These are phyloP conservation scores for Verticillium isaacii DNA, from an alignment of 2,329 filamentous ascomycete genomes.

Conservation along the genomic window DNA sequence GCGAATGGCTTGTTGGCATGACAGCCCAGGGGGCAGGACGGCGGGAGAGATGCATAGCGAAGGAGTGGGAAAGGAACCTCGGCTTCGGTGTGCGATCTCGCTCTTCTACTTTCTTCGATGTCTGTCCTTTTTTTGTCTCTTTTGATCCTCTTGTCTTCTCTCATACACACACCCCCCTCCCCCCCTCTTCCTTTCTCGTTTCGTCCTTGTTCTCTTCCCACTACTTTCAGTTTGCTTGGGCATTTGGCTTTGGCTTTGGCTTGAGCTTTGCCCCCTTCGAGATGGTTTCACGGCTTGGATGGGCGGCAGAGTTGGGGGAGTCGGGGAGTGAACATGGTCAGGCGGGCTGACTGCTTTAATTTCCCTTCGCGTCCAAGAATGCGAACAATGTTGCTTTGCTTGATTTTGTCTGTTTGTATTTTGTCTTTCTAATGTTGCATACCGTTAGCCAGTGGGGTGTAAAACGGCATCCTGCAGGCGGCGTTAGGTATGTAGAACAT, in stretches of 20 bases:
- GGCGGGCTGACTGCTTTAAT: constrained; percentile 8
- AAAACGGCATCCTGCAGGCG: background rate
- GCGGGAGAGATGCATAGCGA: constrained; percentile 36
- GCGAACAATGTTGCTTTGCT: background rate
- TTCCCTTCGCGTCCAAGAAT: background rate
- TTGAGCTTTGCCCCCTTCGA: constrained; percentile 6
- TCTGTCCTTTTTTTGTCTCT: constrained; percentile 6
- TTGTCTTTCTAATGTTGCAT: background rate
- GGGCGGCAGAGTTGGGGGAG: constrained; percentile 15
- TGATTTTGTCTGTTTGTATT: background rate
- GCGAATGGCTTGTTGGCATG: background rate
- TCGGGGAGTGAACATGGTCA: constrained; percentile 14
- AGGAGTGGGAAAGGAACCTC: constrained; percentile 35
- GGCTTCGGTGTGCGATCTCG: constrained; percentile 27
- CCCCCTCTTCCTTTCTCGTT: background rate
- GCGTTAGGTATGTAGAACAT: background rate
- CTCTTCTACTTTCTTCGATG: constrained; percentile 2
- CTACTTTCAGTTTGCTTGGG: constrained; percentile 3
- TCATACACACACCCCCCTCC: background rate
- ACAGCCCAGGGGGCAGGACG: constrained; percentile 1
- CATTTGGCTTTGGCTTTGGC: constrained; percentile 5
- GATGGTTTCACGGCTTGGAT: constrained; percentile 10
- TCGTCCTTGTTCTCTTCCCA: background rate
- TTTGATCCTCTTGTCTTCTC: constrained; percentile 4
- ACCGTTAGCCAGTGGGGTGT: background rate